Evolutionary conservation across 1,139 yeast genomes (phyloP).

Genomic region (Candida pseudoviswanathii): DNA sequence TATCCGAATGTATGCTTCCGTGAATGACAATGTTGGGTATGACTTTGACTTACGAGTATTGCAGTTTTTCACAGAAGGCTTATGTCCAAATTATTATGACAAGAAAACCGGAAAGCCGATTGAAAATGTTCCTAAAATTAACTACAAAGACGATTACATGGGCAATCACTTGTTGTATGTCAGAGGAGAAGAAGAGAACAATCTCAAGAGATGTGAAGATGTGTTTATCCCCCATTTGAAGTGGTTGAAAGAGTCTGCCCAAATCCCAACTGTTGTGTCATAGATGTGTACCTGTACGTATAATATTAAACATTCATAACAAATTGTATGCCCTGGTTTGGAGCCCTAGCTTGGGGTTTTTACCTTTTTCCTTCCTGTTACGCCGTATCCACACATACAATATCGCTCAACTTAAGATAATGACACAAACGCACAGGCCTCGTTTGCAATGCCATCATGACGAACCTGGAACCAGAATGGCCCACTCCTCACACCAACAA

Average conservation of each 20-base stretch:
- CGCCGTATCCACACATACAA: too few relatives aligned
- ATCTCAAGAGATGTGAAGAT: constrained; percentile 34
- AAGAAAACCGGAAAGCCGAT: constrained; percentile 26
- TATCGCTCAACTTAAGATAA: too few relatives aligned
- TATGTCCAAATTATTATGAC: constrained; percentile 41
- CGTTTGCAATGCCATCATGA: too few relatives aligned
- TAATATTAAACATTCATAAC: too few relatives aligned
- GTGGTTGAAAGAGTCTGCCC: constrained; percentile 37
- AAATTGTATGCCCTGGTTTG: too few relatives aligned
- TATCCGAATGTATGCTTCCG: constrained; percentile 48
- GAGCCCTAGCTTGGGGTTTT: too few relatives aligned
- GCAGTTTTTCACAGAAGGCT: constrained; percentile 40
- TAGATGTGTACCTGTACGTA: not conserved
- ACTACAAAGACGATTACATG: constrained; percentile 30
- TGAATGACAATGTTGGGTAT: constrained; percentile 46
- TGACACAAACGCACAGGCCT: too few relatives aligned
- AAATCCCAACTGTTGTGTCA: constrained; percentile 1
- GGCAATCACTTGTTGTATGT: constrained; percentile 36
- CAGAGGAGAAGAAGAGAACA: constrained; percentile 23
- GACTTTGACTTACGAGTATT: constrained; percentile 53
- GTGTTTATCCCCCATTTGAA: constrained; percentile 42
- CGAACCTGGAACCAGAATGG: too few relatives aligned
- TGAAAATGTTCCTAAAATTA: constrained; percentile 25
- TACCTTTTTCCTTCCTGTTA: too few relatives aligned
- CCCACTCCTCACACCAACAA: too few relatives aligned